These are phyloP conservation scores for Colletotrichum spinosum DNA, from an alignment of 2,329 filamentous ascomycete species.

Conservation along the genomic window DNA sequence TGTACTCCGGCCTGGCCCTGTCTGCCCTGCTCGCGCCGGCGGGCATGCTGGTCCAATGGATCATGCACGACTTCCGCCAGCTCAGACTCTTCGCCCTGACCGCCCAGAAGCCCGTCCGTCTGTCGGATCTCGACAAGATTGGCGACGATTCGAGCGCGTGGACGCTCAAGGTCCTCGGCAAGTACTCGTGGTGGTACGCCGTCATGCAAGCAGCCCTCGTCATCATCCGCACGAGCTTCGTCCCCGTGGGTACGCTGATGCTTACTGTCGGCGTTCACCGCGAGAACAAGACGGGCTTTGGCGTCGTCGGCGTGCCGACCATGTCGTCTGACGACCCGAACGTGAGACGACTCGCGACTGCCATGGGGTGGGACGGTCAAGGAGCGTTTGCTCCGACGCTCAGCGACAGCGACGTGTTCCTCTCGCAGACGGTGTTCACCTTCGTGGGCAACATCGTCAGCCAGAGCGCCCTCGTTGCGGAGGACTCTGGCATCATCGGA, in stretches of 20 bases:
- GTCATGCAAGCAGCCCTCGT: slow-evolving; percentile 23
- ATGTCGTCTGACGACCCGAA: not conserved
- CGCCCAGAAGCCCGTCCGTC: slow-evolving; percentile 12
- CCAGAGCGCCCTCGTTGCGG: slow-evolving; percentile 25
- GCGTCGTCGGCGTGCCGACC: slow-evolving; percentile 7
- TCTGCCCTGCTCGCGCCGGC: slow-evolving; percentile 21
- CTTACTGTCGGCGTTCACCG: slow-evolving; percentile 8
- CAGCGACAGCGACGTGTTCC: slow-evolving; percentile 9
- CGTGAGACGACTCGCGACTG: slow-evolving; percentile 5
- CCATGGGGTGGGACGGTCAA: slow-evolving; percentile 23
- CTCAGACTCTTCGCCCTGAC: slow-evolving; percentile 24
- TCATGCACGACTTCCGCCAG: slow-evolving; percentile 27
- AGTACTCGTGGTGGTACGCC: slow-evolving; percentile 25
- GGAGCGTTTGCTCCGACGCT: slow-evolving; percentile 4
- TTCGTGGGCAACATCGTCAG: slow-evolving; percentile 25
- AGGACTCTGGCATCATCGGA: slow-evolving; percentile 17
- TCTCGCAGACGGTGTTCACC: slow-evolving; percentile 10
- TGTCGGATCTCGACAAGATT: slow-evolving; percentile 20
- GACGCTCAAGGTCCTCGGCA: slow-evolving; percentile 4
- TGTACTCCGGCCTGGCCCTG: slow-evolving; percentile 27
- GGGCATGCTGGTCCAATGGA: slow-evolving; percentile 30
- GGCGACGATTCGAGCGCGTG: slow-evolving; percentile 27
- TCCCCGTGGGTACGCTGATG: slow-evolving; percentile 23
- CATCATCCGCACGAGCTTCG: slow-evolving; percentile 19
- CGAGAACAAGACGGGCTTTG: not conserved